Conservation (phyloP, 768 basidiomycete species). For the Scleroderma bovista region DNA sequence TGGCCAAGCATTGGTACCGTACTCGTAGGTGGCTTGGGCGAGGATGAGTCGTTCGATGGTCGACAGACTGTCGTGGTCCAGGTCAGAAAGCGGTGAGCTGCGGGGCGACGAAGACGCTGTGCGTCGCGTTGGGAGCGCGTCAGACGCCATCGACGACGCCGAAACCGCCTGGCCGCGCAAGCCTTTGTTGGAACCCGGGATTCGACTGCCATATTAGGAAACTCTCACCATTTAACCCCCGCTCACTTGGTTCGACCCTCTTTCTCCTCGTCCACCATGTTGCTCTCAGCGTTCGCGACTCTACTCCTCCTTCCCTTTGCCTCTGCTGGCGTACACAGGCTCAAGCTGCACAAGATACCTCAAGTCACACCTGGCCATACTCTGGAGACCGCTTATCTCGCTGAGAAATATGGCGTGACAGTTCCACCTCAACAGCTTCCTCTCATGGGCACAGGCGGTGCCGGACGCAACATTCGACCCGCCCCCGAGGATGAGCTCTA, state of each 20-base stretch:
- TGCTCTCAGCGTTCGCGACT: slow-evolving; percentile 36
- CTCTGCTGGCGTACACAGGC: slow-evolving; percentile 62
- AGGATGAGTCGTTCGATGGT: slow-evolving; percentile 70
- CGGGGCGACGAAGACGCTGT: slow-evolving; percentile 2
- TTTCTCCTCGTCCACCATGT: slow-evolving; percentile 33
- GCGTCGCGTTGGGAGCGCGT: slow-evolving; percentile 26
- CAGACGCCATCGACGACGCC: slow-evolving; percentile 22
- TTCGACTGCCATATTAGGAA: background rate
- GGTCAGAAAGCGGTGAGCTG: slow-evolving; percentile 1
- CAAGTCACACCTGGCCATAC: slow-evolving; percentile 53
- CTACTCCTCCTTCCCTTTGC: slow-evolving; percentile 43
- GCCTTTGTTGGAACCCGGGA: background rate
- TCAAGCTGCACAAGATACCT: slow-evolving; percentile 86
- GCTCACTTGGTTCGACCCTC: slow-evolving; percentile 3
- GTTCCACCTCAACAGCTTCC: slow-evolving; percentile 47
- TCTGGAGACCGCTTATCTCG: slow-evolving; percentile 78
- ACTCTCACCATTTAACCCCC: slow-evolving; percentile 21
- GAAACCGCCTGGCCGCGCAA: background rate
- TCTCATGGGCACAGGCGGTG: slow-evolving; percentile 68
- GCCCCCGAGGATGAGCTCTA: slow-evolving; percentile 55
- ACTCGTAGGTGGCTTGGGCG: slow-evolving; percentile 82
- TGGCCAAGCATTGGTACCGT: slow-evolving; percentile 67
- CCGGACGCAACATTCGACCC: slow-evolving; percentile 56
- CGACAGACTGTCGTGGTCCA: slow-evolving; percentile 4
- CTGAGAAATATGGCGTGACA: slow-evolving; percentile 81